phyloP scores from a whole-genome alignment of 768 basidiomycete genomes.

The Serpula lacrymans region DNA sequence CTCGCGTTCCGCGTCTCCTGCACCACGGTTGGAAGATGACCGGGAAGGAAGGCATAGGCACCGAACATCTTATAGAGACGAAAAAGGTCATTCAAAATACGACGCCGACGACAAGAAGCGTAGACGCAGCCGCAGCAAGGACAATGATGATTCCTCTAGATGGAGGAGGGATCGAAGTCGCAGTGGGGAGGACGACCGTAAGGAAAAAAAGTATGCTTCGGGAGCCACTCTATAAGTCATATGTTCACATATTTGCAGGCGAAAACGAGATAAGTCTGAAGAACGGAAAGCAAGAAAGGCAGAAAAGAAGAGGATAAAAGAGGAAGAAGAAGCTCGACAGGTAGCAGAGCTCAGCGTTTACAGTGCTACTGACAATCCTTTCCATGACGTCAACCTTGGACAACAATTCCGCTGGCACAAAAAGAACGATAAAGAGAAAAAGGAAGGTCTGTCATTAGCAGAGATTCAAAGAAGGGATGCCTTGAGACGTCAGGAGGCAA shows the following conservation, averaged over 20 bases:
- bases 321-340: conserved; percentile 88
- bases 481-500: conserved; percentile 81
- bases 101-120: conserved; percentile 27
- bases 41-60: conserved; percentile 26
- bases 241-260: conserved; percentile 40
- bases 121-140: conserved; percentile 25
- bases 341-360: conserved; percentile 96
- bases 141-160: conserved; percentile 32
- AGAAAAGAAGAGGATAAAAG: conserved; percentile 78
- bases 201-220: conserved; percentile 45
- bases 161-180: conserved; percentile 20
- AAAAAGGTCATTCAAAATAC: conserved; percentile 28
- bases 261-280: conserved; percentile 84
- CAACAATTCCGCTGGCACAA: conserved; percentile 99
- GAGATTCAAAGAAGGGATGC: conserved; percentile 82
- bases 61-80: conserved; percentile 32
- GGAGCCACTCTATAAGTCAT: neutral
- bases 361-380: conserved; percentile 95
- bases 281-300: conserved; percentile 82
- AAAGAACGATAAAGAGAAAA: conserved; percentile 94
- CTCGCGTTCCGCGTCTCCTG: conserved; percentile 52
- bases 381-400: conserved; percentile 94
- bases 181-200: conserved; percentile 29
- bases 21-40: conserved; percentile 23
- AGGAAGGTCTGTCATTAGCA: conserved; percentile 72